Conservation (phyloP, 2,329 filamentous ascomycete genomes). For the Colletotrichum gigasporum region DNA sequence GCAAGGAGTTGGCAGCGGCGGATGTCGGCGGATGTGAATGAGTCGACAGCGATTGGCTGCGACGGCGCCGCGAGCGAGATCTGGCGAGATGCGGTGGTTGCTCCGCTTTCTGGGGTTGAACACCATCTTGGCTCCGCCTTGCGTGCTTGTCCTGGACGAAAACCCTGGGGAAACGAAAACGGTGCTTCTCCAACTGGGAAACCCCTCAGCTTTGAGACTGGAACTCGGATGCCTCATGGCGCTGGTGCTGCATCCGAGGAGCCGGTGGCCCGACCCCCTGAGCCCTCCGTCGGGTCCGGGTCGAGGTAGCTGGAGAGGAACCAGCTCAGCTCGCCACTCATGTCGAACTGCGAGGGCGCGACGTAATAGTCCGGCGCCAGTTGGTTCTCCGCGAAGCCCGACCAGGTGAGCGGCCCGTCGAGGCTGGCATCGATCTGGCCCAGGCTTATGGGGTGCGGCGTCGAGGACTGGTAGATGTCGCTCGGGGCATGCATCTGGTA, state of each 20-base stretch:
- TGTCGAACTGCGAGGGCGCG: constrained; percentile 18
- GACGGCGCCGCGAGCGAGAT: constrained; percentile 11
- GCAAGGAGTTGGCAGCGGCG: background rate
- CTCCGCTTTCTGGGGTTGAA: constrained; percentile 3
- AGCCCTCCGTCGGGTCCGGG: background rate
- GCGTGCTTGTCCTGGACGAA: too few species aligned
- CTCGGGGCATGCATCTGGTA: background rate
- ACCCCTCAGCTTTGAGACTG: too few species aligned
- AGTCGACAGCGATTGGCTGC: background rate
- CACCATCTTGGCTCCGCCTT: constrained; percentile 21
- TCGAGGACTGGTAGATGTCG: constrained; percentile 7
- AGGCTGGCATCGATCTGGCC: background rate
- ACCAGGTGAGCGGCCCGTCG: constrained; percentile 8
- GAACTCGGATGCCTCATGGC: background rate
- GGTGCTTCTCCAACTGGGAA: too few species aligned
- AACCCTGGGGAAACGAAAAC: too few species aligned
- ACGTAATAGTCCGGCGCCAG: constrained; percentile 15
- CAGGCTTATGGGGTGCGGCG: background rate
- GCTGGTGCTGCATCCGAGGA: background rate
- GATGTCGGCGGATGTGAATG: constrained; percentile 2
- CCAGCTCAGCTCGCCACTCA: constrained; percentile 22
- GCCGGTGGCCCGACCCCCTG: background rate
- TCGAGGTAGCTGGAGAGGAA: constrained; percentile 20
- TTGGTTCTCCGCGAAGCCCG: constrained; percentile 15
- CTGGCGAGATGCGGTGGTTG: constrained; percentile 12